A percentile compares a stretch with the other conserved stretches of the same genome.
These are phyloP conservation scores for Calocybe indica DNA, from an alignment of 768 basidiomycete genomes.

Conservation along the genomic window DNA sequence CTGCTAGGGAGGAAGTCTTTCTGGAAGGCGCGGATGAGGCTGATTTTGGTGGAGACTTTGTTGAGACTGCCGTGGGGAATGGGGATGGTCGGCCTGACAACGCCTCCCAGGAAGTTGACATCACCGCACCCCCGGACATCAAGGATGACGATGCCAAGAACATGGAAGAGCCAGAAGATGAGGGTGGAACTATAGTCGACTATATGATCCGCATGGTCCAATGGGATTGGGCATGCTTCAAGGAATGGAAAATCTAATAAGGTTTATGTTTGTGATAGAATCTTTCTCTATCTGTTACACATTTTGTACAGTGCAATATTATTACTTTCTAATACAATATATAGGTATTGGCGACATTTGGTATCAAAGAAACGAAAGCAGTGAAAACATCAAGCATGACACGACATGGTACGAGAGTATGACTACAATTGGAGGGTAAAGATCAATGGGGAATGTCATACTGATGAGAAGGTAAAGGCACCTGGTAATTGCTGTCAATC, in stretches of 20 bases:
- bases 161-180: slow-evolving; percentile 39
- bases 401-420: not conserved
- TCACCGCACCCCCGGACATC: slow-evolving; percentile 4
- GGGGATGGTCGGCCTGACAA: slow-evolving; percentile 10
- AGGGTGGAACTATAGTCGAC: slow-evolving; percentile 74
- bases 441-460: not conserved
- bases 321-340: not conserved
- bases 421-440: not conserved
- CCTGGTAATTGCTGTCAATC: not conserved
- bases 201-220: slow-evolving; percentile 75
- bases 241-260: slow-evolving; percentile 60
- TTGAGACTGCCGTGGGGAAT: slow-evolving; percentile 7
- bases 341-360: not conserved
- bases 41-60: slow-evolving; percentile 61
- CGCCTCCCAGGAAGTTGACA: not conserved
- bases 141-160: slow-evolving; percentile 29
- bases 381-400: not conserved
- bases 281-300: slow-evolving; percentile 1
- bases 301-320: slow-evolving; percentile 2
- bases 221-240: slow-evolving; percentile 63
- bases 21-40: slow-evolving; percentile 75
- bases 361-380: not conserved
- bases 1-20: slow-evolving; percentile 64
- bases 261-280: not conserved
- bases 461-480: not conserved